Evolutionary conservation across 495 filamentous ascomycete genomes (phyloP).

Genomic region (Halenospora varia): DNA sequence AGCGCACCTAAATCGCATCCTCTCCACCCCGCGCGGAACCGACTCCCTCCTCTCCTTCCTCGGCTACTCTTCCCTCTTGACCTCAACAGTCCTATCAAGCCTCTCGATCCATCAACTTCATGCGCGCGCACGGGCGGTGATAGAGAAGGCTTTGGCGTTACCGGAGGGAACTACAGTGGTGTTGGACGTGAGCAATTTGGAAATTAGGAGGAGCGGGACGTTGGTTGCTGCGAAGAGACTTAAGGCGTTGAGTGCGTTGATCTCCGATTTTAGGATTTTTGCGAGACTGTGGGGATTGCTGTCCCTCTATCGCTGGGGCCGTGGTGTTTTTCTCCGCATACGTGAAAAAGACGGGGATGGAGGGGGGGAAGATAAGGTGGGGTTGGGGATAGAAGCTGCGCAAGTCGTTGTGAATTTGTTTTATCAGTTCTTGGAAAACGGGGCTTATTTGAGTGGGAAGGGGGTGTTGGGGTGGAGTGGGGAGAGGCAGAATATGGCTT

Average conservation of each 20-base stretch:
- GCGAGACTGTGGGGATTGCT: conserved; percentile 76
- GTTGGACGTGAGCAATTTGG: conserved; percentile 10
- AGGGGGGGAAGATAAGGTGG: background rate
- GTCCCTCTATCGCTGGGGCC: conserved; percentile 71
- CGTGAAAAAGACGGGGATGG: background rate
- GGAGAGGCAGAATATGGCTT: conserved; percentile 48
- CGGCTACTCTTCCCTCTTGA: conserved; percentile 59
- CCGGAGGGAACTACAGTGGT: conserved; percentile 22
- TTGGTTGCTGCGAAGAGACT: conserved; percentile 36
- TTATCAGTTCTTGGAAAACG: conserved; percentile 83
- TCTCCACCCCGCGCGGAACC: conserved; percentile 55
- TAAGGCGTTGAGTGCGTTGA: conserved; percentile 45
- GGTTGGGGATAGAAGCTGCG: conserved; percentile 47
- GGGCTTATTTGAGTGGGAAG: conserved; percentile 68
- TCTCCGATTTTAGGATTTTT: conserved; percentile 66
- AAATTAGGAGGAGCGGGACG: conserved; percentile 36
- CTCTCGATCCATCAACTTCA: conserved; percentile 17
- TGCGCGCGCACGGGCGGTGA: conserved; percentile 3
- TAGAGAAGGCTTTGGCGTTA: conserved; percentile 17
- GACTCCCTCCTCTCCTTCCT: conserved; percentile 58
- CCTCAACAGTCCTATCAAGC: conserved; percentile 33
- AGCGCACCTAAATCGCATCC: conserved; percentile 49
- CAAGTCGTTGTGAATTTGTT: conserved; percentile 62
- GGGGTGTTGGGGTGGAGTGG: conserved; percentile 59
- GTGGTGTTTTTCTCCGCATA: conserved; percentile 36